Percentiles rank a stretch among this genome's conserved stretches.
phyloP scores from a whole-genome alignment of 1,139 yeast genomes.

The Taphrina sp. region DNA sequence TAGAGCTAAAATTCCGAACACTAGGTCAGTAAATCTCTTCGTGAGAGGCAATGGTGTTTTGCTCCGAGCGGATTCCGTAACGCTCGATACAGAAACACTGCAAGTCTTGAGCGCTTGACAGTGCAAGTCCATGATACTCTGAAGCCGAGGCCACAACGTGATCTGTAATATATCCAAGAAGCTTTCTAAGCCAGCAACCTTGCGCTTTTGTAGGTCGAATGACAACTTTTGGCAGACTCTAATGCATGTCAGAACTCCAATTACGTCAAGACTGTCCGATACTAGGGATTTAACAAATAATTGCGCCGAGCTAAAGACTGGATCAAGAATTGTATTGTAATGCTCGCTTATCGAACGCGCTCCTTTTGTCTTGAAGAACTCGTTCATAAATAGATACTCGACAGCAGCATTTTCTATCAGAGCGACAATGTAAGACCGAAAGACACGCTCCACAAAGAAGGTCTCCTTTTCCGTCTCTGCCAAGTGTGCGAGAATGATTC shows the following conservation, averaged over 20 bases:
- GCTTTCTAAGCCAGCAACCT: constrained; percentile 70
- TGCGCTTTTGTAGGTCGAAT: constrained; percentile 60
- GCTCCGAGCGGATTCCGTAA: constrained; percentile 38
- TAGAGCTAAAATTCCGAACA: constrained; percentile 70
- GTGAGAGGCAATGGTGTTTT: constrained; percentile 62
- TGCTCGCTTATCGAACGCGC: constrained; percentile 48
- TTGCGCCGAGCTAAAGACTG: constrained; percentile 55
- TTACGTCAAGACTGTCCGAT: constrained; percentile 63
- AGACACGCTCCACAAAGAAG: constrained; percentile 43
- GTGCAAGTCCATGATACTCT: constrained; percentile 69
- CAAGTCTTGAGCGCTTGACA: constrained; percentile 38
- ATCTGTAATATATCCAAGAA: constrained; percentile 63
- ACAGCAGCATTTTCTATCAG: constrained; percentile 72
- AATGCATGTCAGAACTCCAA: constrained; percentile 75
- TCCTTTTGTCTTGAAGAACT: constrained; percentile 55
- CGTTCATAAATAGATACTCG: constrained; percentile 71
- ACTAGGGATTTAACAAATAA: constrained; percentile 55
- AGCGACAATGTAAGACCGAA: constrained; percentile 68
- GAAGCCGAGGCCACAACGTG: constrained; percentile 81
- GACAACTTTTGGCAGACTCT: constrained; percentile 66
- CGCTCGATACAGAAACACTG: constrained; percentile 17
- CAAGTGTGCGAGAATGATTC: constrained; percentile 43
- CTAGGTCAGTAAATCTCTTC: constrained; percentile 71
- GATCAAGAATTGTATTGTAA: constrained; percentile 52
- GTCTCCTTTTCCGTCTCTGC: constrained; percentile 67